Base-by-base conservation (phyloP, 371 early-diverging fungal genomes). In the Mucor irregularis region DNA sequence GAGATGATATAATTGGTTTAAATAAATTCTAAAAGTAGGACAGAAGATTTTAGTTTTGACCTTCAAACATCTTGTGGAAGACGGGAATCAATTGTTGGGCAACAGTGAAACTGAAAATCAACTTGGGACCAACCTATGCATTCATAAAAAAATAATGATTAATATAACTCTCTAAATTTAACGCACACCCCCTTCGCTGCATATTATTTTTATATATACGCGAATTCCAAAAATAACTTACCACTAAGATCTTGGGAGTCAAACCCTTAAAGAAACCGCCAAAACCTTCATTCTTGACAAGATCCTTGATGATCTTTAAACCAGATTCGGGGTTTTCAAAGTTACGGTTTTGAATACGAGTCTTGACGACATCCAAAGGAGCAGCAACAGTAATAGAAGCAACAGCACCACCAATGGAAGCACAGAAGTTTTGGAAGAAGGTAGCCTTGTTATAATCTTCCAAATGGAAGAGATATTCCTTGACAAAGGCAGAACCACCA, bases 191-290 rank as follows among this genome's bases (percentile, higher is more conserved):
- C 46, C 16, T 26, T 16, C 45, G 16, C n/a, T 16, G 0, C n/a
- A 17, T 29, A 30, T n/a, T n/a, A n/a, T n/a, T n/a, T n/a, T n/a
- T n/a, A n/a, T n/a, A n/a, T n/a, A n/a, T n/a, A n/a, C n/a, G n/a
- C n/a, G n/a, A n/a, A n/a, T n/a, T 46, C 29, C 30, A 46, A 37
- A 39, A 50, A 39, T n/a, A 29, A 53, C 52, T 63, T 71, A 77
- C 91, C 29, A 91, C 91, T 53, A 93, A 74, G 62, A 96, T 89
- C 88, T 98, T 98, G 49, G 98, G 98, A 17, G 93, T 92, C 56
- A 98, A 76, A 3, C 98, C 98, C 89, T 98, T 98, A 87, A 98
- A 96, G 88, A 98, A 94, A 28, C 95, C 83, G n/a, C 84, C 80
- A 17, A 92, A 74, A 42, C 98, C 98, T 80, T 98, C 98, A 62